Base-by-base conservation (phyloP, 2,329 filamentous ascomycete species). In the Trematosphaeria pertusa region DNA sequence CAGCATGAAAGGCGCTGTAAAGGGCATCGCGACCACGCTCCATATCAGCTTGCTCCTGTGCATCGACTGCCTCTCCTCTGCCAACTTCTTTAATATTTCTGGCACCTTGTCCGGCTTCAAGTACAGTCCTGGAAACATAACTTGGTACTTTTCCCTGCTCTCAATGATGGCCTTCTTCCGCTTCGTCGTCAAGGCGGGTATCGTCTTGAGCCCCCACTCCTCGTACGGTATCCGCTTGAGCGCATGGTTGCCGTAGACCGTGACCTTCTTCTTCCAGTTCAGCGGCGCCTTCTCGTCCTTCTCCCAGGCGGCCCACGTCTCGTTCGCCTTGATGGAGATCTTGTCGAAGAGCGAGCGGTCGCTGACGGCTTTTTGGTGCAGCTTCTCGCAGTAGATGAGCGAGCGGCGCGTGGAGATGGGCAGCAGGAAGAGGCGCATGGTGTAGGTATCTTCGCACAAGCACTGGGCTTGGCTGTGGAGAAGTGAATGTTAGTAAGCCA, bases 201-300 rank as follows among this genome's bases (percentile, higher is more conserved):
- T 87, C 26, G 91, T 96, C 76, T 97, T 97, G 58, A 99, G 80
- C 0, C 90, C 91, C 94, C 94, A 99, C 86, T 99, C 94, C 74
- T 97, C 89, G 70, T 89, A 97, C 2, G 94, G 89, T 63, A 99
- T 96, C 53, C 90, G 85, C 61, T 89, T 86, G 51, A 99, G 83
- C 12, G 90, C 85, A 37, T 85, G 78, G 74, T 99, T 97, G 45
- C 94, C 94, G 72, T 93, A 95, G 48, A 82, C 80, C 41, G 94
- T 93, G 15, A 97, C 81, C 60, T 85, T 85, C 67, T 88, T 91
- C 78, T 97, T 91, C 94, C 94, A 97, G 43, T 89, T 89, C 33
- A 60, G 56, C 4, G 62, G 47, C 6, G 67, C 63, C 34, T 79
- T 80, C 14, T 92, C 86, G 58, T 87, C 87, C 70, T 87, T 85